Base-by-base conservation (phyloP, 805 yeast species). In the Kluyveromyces aestuarii region DNA sequence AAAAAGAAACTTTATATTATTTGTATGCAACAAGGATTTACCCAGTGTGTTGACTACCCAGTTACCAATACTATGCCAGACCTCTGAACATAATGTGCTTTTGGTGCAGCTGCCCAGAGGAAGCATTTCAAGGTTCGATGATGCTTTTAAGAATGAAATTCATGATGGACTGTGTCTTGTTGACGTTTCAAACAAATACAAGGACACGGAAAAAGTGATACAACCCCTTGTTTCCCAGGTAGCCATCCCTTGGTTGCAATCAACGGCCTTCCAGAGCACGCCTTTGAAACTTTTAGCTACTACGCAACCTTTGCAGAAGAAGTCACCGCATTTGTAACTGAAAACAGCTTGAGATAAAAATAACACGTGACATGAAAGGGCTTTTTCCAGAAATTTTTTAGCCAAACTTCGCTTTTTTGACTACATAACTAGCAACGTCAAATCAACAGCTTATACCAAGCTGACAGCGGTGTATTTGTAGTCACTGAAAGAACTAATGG, bases 81-180 rank as follows among this genome's bases (percentile, higher is more conserved):
- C 78, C 25, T 51, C 70, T n/a, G 40, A 40, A 1, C 27, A 48
- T 16, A 48, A 54, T 16, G 80, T 80, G 4, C 81, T 79, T 51
- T 64, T 84, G 41, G 71, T 84, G 2, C 84, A 80, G 52, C 66
- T 84, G 25, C 89, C 89, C 1, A 71, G 68, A 48, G 77, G 70
- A n/a, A 51, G 64, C 16, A 41, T 50, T 6, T 27, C 51, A n/a
- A 43, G 44, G 16, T 48, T 58, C 18, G 49, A 50, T n/a, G 44
- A 53, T 11, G 46, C 55, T 19, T 33, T 50, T 17, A 25, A 25
- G 25, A 19, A 30, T 16, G 50, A 40, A 10, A 25, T 37, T 11
- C 41, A 48, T 17, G 56, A 60, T 36, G 66, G 68, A 3, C 41
- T 62, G 45, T 44, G 62, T n/a, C 47, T 63, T 41, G 18, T 62